phyloP scores from a whole-genome alignment of 129 eudicot species.

The Pseudognaphalium luteoalbum region DNA sequence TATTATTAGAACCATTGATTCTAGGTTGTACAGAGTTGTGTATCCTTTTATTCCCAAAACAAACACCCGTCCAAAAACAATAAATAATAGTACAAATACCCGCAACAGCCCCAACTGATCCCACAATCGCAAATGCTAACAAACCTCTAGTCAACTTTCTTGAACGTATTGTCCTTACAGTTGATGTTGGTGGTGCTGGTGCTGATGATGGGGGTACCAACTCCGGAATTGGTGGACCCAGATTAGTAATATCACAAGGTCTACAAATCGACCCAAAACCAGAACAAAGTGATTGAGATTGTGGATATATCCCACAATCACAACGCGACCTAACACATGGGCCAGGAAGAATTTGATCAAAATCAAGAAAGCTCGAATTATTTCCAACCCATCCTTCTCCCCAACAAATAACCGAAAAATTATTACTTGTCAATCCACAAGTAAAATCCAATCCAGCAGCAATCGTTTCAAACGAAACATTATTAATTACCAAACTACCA shows the following conservation, averaged over 20 bases:
- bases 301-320: conserved; percentile 47
- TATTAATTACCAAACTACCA: neutral
- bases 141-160: conserved; percentile 27
- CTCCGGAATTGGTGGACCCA: conserved; percentile 33
- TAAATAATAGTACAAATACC: conserved; percentile 43
- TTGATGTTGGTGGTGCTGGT: neutral
- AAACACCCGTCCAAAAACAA: conserved; percentile 41
- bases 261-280: conserved; percentile 44
- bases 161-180: conserved; percentile 7
- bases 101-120: conserved; percentile 44
- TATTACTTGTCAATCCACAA: conserved; percentile 44
- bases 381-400: conserved; percentile 45
- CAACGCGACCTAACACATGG: conserved; percentile 50
- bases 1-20: conserved; percentile 47
- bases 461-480: conserved; percentile 47
- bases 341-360: conserved; percentile 49
- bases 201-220: conserved; percentile 22
- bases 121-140: conserved; percentile 44
- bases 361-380: conserved; percentile 13
- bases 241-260: conserved; percentile 31
- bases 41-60: conserved; percentile 84
- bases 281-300: conserved; percentile 45
- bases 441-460: conserved; percentile 50
- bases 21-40: conserved; percentile 95
- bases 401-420: conserved; percentile 55